A percentile compares a stretch with the other conserved stretches of the same genome.
These are phyloP conservation scores for Aspergillus caelatus DNA, from an alignment of 2,329 filamentous ascomycete species.

Conservation along the genomic window DNA sequence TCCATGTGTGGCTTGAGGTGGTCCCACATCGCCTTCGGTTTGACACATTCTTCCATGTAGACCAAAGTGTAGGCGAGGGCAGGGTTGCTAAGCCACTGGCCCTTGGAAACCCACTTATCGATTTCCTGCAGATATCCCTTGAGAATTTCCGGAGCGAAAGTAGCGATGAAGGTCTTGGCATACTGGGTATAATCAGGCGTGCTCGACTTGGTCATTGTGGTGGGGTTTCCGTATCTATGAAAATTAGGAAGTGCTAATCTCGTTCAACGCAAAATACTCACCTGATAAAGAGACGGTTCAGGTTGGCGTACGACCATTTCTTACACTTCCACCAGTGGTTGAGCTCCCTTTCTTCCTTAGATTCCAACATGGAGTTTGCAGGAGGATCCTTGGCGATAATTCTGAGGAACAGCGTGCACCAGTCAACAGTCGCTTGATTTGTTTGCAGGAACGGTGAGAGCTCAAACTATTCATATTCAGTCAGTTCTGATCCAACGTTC, in stretches of 20 bases:
- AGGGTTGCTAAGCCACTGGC: constrained; percentile 90
- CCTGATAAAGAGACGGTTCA: constrained; percentile 94
- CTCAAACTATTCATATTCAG: constrained; percentile 68
- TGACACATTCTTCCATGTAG: constrained; percentile 95
- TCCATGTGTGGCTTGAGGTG: constrained; percentile 91
- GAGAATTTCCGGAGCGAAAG: constrained; percentile 92
- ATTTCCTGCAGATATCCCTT: constrained; percentile 94
- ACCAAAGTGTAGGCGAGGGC: constrained; percentile 91
- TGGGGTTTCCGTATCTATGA: constrained; percentile 82
- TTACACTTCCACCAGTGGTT: constrained; percentile 99
- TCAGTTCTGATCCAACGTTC: constrained; percentile 24
- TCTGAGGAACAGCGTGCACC: constrained; percentile 93
- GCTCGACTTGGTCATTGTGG: constrained; percentile 72
- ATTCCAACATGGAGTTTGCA: constrained; percentile 75
- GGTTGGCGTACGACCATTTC: constrained; percentile 98
- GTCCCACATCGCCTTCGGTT: constrained; percentile 95
- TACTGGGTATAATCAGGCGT: constrained; percentile 77
- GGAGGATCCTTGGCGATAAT: constrained; percentile 86
- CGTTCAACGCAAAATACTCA: constrained; percentile 44
- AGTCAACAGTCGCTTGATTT: constrained; percentile 83
- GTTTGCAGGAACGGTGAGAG: constrained; percentile 76
- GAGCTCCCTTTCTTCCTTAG: constrained; percentile 80
- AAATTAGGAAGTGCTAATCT: constrained; percentile 9
- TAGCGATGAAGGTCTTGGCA: constrained; percentile 86
- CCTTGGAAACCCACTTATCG: constrained; percentile 96